A percentile compares a stretch with the other conserved stretches of the same genome.
Conservation (phyloP, 2,329 filamentous ascomycete species). For the Hyphodiscus sp. region DNA sequence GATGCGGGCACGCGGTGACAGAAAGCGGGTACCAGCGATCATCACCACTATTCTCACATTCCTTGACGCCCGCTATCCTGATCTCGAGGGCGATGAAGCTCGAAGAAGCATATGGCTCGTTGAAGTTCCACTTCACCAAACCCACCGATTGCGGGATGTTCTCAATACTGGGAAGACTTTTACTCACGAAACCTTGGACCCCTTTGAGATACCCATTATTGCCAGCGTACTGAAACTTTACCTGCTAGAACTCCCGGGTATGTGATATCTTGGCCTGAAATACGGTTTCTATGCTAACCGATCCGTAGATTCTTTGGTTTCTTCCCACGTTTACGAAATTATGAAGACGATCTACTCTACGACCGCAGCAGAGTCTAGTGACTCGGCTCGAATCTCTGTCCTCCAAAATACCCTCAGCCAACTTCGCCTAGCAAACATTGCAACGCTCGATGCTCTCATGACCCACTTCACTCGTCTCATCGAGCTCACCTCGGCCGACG, state of each 20-base stretch:
- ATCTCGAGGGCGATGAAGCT: conserved; percentile 92
- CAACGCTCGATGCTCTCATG: conserved; percentile 95
- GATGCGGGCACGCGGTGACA: conserved; percentile 83
- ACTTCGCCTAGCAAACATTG: conserved; percentile 92
- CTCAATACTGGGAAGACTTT: conserved; percentile 85
- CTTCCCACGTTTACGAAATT: conserved; percentile 97
- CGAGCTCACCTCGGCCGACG: conserved; percentile 92
- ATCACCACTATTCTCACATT: conserved; percentile 92
- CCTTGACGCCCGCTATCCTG: conserved; percentile 92
- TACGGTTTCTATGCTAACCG: conserved; percentile 16
- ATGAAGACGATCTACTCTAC: conserved; percentile 94
- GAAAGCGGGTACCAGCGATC: conserved; percentile 89
- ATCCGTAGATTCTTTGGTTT: conserved; percentile 85
- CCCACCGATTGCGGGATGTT: conserved; percentile 73
- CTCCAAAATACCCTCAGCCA: conserved; percentile 94
- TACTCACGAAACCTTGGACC: conserved; percentile 67
- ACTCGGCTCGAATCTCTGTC: conserved; percentile 77
- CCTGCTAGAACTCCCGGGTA: conserved; percentile 87
- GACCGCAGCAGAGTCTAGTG: conserved; percentile 67
- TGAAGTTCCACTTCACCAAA: conserved; percentile 79
- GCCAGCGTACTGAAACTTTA: conserved; percentile 92
- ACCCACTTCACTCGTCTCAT: conserved; percentile 97
- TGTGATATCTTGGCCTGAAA: conserved; percentile 38
- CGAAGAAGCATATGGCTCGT: conserved; percentile 89
- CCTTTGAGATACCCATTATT: conserved; percentile 91